A percentile compares a stretch with the other conserved stretches of the same genome.
Conservation (phyloP, 164 flowering plant species). For the Kingdonia uniflora region DNA sequence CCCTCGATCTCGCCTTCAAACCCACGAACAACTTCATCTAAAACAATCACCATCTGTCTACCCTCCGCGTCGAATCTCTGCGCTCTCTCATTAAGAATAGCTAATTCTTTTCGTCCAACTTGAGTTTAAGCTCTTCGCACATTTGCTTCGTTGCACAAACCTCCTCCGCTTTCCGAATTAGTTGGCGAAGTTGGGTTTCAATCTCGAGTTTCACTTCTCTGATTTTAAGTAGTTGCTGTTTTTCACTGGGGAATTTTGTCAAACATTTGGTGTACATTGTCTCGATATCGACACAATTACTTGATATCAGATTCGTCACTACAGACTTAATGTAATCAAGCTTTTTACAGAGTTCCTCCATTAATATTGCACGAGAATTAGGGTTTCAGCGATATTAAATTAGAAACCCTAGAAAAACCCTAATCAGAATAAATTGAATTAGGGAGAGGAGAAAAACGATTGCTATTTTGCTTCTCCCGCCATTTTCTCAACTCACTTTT, state of each 20-base stretch:
- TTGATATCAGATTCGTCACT: conserved; percentile 49
- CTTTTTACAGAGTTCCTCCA: conserved; percentile 48
- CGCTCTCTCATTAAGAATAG: conserved; percentile 25
- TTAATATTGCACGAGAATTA: conserved; percentile 4
- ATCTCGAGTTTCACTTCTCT: conserved; percentile 32
- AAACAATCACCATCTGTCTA: conserved; percentile 23
- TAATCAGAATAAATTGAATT: too few species aligned
- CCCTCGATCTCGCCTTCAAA: conserved; percentile 28
- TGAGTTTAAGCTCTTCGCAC: conserved; percentile 26
- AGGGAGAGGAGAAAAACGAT: too few species aligned
- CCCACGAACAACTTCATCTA: conserved; percentile 34
- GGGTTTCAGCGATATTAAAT: too few species aligned
- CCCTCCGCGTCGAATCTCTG: conserved; percentile 31
- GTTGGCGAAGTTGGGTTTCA: conserved; percentile 36
- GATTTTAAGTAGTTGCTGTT: conserved; percentile 19
- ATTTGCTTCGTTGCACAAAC: conserved; percentile 17
- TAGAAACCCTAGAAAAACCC: too few species aligned
- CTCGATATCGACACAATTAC: conserved; percentile 27
- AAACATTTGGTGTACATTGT: conserved; percentile 25
- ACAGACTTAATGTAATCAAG: conserved; percentile 54
- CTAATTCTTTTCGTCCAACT: conserved; percentile 30
- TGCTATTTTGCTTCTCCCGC: too few species aligned
- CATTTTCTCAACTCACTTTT: too few species aligned
- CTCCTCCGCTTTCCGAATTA: conserved; percentile 30
- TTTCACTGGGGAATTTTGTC: conserved; percentile 36